Conservation (phyloP, 2,329 filamentous ascomycete species). For the Thelonectria discophora region DNA sequence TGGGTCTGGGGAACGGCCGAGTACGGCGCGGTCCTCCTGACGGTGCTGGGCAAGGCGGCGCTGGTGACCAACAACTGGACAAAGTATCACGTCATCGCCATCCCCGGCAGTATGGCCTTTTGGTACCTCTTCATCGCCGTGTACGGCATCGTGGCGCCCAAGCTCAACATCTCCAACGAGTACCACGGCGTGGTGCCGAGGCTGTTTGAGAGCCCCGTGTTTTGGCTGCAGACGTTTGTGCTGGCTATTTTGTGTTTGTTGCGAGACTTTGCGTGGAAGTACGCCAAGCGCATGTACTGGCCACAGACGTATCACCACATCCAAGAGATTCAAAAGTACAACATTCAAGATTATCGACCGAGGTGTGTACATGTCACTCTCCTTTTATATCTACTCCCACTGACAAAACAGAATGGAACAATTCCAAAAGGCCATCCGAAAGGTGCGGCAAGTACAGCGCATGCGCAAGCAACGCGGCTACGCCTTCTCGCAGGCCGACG, state of each 20-base stretch:
- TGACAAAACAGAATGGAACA: conserved; percentile 83
- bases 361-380: conserved; percentile 65
- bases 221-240: conserved; percentile 89
- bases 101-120: conserved; percentile 89
- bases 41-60: conserved; percentile 92
- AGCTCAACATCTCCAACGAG: conserved; percentile 81
- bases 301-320: conserved; percentile 98
- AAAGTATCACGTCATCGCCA: conserved; percentile 95
- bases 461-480: conserved; percentile 99
- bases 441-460: conserved; percentile 96
- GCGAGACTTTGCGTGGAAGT: conserved; percentile 96
- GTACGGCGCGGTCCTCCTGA: conserved; percentile 92
- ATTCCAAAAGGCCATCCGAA: conserved; percentile 99
- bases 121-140: conserved; percentile 92
- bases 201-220: conserved; percentile 82
- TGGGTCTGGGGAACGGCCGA: conserved; percentile 98
- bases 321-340: conserved; percentile 99
- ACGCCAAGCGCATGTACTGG: conserved; percentile 95
- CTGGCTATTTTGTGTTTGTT: conserved; percentile 84
- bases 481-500: conserved; percentile 96
- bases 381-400: not conserved
- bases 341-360: conserved; percentile 97
- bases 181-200: conserved; percentile 85
- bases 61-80: conserved; percentile 98
- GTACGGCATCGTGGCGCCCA: conserved; percentile 87